phyloP scores from a whole-genome alignment of 1,139 yeast genomes.

The Sugiyamaella pinicola region DNA sequence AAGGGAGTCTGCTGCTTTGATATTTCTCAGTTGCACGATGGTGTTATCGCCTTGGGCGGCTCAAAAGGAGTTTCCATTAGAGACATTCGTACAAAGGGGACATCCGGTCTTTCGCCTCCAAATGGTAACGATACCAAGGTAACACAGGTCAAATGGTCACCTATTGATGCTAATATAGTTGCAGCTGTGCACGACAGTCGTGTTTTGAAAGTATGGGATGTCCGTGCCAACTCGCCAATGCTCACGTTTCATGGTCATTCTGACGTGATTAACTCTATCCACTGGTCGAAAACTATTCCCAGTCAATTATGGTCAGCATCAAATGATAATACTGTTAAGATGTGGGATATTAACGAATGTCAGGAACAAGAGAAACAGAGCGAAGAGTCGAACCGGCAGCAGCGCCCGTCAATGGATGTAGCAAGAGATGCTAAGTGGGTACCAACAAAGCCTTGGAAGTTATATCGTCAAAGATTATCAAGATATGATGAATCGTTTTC shows the following conservation, averaged over 20 bases:
- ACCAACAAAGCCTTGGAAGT: constrained; percentile 38
- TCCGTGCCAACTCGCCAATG: constrained; percentile 56
- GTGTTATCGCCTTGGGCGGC: constrained; percentile 65
- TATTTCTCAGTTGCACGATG: constrained; percentile 51
- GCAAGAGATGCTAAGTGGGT: constrained; percentile 34
- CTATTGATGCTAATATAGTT: constrained; percentile 58
- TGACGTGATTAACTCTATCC: constrained; percentile 56
- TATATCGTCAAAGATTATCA: constrained; percentile 38
- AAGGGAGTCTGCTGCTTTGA: constrained; percentile 59
- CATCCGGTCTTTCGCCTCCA: constrained; percentile 51
- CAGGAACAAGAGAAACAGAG: constrained; percentile 8
- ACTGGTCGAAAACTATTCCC: constrained; percentile 56
- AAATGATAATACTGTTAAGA: constrained; percentile 68
- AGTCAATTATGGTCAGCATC: constrained; percentile 62
- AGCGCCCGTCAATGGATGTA: not conserved
- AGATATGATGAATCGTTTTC: constrained; percentile 35
- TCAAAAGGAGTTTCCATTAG: constrained; percentile 68
- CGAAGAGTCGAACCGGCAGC: not conserved
- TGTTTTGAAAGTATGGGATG: constrained; percentile 72
- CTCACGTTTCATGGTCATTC: constrained; percentile 60
- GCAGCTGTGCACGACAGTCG: constrained; percentile 67
- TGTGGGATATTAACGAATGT: constrained; percentile 60
- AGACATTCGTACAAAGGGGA: constrained; percentile 56
- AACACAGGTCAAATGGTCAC: constrained; percentile 63
- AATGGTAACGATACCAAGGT: constrained; percentile 42